Conservation (phyloP, 2,329 filamentous ascomycete genomes). For the Dactylellina leptospora region DNA sequence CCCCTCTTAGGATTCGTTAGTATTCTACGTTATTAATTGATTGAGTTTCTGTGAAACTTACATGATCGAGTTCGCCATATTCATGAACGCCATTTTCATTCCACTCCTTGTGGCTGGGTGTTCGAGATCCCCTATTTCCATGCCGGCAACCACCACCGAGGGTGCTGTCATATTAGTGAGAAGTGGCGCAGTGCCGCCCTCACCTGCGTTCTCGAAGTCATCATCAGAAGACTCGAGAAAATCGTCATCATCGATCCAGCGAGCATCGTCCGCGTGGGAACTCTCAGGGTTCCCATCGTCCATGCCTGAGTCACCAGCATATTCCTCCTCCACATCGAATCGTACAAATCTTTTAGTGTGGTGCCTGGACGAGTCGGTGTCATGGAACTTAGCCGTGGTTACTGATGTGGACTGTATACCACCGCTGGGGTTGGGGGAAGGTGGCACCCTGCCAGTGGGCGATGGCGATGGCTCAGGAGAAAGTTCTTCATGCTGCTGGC, state of each 20-base stretch:
- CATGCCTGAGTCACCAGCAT: not conserved
- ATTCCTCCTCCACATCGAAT: conserved; percentile 32
- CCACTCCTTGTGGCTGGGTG: conserved; percentile 79
- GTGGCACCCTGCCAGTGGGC: conserved; percentile 15
- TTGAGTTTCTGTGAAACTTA: conserved; percentile 66
- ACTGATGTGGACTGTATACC: not conserved
- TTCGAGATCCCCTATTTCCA: conserved; percentile 67
- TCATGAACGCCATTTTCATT: conserved; percentile 92
- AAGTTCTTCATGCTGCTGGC: conserved; percentile 39
- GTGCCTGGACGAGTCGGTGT: conserved; percentile 7
- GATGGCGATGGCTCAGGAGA: conserved; percentile 32
- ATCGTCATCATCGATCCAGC: conserved; percentile 70
- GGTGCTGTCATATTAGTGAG: conserved; percentile 86
- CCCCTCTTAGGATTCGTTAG: conserved; percentile 62
- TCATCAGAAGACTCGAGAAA: conserved; percentile 63
- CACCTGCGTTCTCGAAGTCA: conserved; percentile 57
- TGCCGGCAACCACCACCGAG: conserved; percentile 72
- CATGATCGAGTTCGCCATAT: conserved; percentile 99
- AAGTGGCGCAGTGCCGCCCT: conserved; percentile 69
- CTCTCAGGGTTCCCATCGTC: conserved; percentile 18
- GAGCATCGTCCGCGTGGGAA: conserved; percentile 58
- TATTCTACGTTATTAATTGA: conserved; percentile 3
- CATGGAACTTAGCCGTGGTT: not conserved
- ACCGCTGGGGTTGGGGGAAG: not conserved
- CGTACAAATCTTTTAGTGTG: conserved; percentile 43